Conservation (phyloP, 495 filamentous ascomycete genomes). For the Penicillium antarcticum region DNA sequence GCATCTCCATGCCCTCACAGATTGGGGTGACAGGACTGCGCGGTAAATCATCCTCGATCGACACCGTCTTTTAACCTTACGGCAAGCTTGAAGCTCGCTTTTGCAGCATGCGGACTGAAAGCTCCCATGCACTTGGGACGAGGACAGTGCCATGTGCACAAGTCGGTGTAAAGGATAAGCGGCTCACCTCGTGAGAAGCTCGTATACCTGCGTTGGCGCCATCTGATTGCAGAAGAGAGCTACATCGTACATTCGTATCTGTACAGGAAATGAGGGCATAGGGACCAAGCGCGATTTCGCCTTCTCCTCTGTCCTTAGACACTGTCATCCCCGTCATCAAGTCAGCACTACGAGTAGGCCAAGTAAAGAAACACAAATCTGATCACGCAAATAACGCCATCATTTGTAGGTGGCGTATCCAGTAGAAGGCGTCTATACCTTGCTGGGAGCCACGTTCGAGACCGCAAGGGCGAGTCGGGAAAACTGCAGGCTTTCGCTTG, state of each 20-base stretch:
- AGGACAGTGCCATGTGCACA: constrained; percentile 4
- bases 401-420: neutral
- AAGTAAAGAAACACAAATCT: no score
- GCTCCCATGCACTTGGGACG: neutral
- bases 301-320: neutral
- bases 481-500: neutral
- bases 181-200: neutral
- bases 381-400: neutral
- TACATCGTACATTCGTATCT: neutral
- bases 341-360: neutral
- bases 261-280: neutral
- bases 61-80: neutral
- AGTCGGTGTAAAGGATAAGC: constrained; percentile 2
- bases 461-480: neutral
- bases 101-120: neutral
- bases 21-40: constrained; percentile 14
- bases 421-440: neutral
- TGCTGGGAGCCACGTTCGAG: neutral
- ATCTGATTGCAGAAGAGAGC: neutral
- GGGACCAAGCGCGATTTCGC: neutral
- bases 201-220: neutral
- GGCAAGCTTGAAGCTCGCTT: neutral
- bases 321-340: neutral
- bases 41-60: constrained; percentile 17
- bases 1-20: neutral